These are phyloP conservation scores for Kodamaea sagamina DNA, from an alignment of 805 yeast species.

Conservation along the genomic window DNA sequence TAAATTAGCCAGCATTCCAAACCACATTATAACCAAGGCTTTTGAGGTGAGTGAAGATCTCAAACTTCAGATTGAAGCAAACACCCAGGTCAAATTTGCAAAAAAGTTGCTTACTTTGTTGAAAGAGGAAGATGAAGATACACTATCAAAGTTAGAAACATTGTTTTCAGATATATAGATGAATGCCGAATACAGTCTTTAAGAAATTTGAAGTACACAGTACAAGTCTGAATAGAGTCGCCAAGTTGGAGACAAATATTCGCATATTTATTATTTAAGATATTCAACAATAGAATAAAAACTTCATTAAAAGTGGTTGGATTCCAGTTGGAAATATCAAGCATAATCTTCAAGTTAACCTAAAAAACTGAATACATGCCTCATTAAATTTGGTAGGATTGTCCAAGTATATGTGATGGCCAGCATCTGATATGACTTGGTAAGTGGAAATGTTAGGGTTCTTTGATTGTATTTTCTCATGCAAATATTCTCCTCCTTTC, in stretches of 20 bases:
- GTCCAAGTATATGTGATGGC: conserved; percentile 46
- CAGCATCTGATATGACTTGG: conserved; percentile 35
- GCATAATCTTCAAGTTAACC: neutral
- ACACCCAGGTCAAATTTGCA: conserved; percentile 1
- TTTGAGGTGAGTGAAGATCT: conserved; percentile 35
- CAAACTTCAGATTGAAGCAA: conserved; percentile 18
- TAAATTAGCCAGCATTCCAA: conserved; percentile 63
- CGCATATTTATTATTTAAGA: neutral
- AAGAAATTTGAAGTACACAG: no score
- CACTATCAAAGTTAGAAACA: neutral
- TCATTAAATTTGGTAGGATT: conserved; percentile 36
- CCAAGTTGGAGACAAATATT: neutral
- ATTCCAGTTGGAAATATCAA: no score
- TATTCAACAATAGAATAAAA: no score
- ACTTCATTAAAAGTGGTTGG: no score
- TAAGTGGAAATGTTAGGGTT: conserved; percentile 17
- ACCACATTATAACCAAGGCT: conserved; percentile 48
- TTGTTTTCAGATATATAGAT: conserved; percentile 1
- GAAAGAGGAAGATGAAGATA: neutral
- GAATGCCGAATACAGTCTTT: no score
- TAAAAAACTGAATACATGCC: conserved; percentile 4
- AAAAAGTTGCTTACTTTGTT: neutral
- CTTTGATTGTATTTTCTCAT: conserved; percentile 26
- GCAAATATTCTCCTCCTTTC: conserved; percentile 38
- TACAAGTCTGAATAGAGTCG: no score